Evolutionary conservation across 306 rosid genomes (phyloP), one percentile per base, ranked within the genome.

Genomic region (Acmispon strigosus): DNA sequence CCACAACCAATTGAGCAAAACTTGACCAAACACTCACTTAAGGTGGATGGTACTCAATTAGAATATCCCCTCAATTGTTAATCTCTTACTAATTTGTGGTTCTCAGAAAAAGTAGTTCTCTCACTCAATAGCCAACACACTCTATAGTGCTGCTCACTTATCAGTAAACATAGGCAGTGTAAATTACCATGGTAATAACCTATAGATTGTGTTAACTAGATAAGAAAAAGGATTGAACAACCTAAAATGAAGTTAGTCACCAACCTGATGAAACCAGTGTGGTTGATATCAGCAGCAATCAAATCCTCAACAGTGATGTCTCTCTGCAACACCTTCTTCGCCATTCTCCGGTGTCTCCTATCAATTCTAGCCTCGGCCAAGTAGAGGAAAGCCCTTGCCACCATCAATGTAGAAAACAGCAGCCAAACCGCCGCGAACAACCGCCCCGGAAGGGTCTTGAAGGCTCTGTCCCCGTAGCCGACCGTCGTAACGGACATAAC

Each of bases 401-500:
- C 97, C 62, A 87, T 86, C 82, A 91, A 55, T 0, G 97, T 91
- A 5, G 92, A 88, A 50, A 91, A 73, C 15, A 91, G 78, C n/a
- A 91, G 80, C 96, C 97, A 91, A 62, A 91, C 14, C 0, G 88
- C 89, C 0, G 97, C 96, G 69, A 91, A 91, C 15, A 88, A 83
- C 66, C 97, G 61, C 19, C 97, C 96, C 0, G 72, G 66, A 9
- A 87, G 85, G 0, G 96, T 89, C 87, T 78, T 89, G 76, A 91
- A 91, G 2, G 96, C 96, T 52, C 74, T 58, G 72, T 91, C 97
- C 0, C 97, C 97, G 39, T 91, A 91, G 14, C 97, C 97, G 59
- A 91, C 97, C 0, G 97, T 91, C 0, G 97, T 88, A 13, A 91
- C 96, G 11, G 96, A 89, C 92, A 89, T 91, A 39, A 87, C 92